Base-by-base conservation (phyloP, 768 basidiomycete genomes). In the Tephrocybe sp. region DNA sequence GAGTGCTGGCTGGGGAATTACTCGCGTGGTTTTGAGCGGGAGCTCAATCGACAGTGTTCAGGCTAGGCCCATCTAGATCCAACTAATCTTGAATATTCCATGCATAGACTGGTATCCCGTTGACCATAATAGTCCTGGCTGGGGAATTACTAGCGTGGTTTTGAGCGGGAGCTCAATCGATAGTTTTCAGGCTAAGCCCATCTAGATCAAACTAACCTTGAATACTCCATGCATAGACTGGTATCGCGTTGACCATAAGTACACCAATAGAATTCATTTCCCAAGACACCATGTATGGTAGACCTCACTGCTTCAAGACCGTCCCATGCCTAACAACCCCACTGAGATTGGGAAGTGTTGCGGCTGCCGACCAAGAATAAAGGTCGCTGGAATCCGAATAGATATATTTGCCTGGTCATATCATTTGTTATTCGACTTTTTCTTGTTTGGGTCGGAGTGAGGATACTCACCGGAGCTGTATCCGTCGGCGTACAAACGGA, bases 321-420 rank as follows among this genome's bases (percentile, higher is more conserved):
- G 69, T 70, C 9, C 68, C 69, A 55, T 69, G 68, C 53, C 67
- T 60, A 3, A 66, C 65, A 5, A 56, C 55, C 3, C 67, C 68
- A 57, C 65, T 68, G 36, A 68, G 56, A 18, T 54, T 53, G 4
- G 67, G 69, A 37, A 68, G 36, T 10, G 59, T 64, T 51, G 64
- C 49, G 25, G 59, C 66, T 14, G 62, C 64, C 7, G 66, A 65
- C 69, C 68, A 71, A 36, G 32, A 67, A 47, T 60, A 65, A 23
- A 69, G 50, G 47, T 71, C 69, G 33, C 61, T 65, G 2, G 69
- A 70, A 45, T 70, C 69, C 11, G 68, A 66, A 45, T 68, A 68
- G 39, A 69, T 68, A 53, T 69, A 69, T 56, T 69, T 69, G 3
- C 69, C 68, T 58, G 44, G 28, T 10, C 32, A 23, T n/a, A 17